These are phyloP conservation scores for Ambrosia hybrid DNA, from an alignment of 140 eudicot species.

Conservation along the genomic window DNA sequence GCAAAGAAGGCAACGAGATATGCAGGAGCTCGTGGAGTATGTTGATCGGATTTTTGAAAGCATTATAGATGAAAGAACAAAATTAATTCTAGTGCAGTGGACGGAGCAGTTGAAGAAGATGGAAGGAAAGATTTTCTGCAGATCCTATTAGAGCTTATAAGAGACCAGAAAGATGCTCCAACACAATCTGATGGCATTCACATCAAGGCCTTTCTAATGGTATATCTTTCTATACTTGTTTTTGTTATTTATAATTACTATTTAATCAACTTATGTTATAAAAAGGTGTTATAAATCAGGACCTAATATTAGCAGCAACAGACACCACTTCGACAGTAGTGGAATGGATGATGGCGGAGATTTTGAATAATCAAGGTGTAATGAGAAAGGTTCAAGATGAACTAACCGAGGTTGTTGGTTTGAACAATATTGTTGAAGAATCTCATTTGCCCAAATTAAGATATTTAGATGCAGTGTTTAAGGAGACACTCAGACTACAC, in stretches of 20 bases:
- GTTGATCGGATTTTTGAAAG: constrained; percentile 34
- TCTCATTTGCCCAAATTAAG: no score
- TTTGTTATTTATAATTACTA: no score
- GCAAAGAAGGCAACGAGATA: constrained; percentile 36
- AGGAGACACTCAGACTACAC: no score
- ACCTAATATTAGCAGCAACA: constrained; percentile 43
- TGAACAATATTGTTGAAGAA: no score
- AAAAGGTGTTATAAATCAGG: constrained; percentile 22
- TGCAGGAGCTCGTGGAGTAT: constrained; percentile 14
- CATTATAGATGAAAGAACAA: background rate
- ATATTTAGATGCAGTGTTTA: no score
- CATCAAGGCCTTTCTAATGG: constrained; percentile 48
- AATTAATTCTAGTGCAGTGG: background rate
- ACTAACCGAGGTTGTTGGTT: no score
- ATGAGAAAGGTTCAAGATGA: constrained; percentile 26
- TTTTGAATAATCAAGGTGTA: constrained; percentile 32
- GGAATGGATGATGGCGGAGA: constrained; percentile 50
- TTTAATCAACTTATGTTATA: background rate
- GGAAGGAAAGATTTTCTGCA: constrained; percentile 39
- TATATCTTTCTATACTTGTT: background rate
- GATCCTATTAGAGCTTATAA: constrained; percentile 35
- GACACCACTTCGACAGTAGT: constrained; percentile 41
- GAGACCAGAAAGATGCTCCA: constrained; percentile 32
- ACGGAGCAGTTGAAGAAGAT: background rate
- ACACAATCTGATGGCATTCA: constrained; percentile 25